These are phyloP conservation scores for Suillus tomentosus DNA, from an alignment of 768 basidiomycete species.

Conservation along the genomic window DNA sequence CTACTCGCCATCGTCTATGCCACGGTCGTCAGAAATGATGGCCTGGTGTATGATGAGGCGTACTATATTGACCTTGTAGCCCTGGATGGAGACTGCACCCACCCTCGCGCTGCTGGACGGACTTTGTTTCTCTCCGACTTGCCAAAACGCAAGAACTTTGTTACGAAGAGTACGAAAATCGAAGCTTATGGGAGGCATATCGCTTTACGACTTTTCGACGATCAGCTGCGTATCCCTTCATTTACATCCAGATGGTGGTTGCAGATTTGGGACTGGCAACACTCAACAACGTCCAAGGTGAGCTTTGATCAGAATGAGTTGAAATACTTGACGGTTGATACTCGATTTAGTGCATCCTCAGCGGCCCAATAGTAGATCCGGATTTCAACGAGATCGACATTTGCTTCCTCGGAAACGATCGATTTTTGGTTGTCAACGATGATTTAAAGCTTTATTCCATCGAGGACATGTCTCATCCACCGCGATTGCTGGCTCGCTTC, in stretches of 20 bases:
- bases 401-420: not conserved
- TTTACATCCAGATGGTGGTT: not conserved
- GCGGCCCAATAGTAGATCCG: not conserved
- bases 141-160: not conserved
- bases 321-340: not conserved
- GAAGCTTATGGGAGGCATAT: not conserved
- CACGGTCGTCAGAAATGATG: not conserved
- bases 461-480: not conserved
- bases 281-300: not conserved
- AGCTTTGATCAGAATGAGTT: not conserved
- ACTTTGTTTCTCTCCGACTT: not conserved
- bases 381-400: not conserved
- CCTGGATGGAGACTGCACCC: not conserved
- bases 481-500: not conserved
- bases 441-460: not conserved
- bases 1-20: not conserved
- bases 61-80: not conserved
- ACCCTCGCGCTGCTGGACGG: not conserved
- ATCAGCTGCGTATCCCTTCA: not conserved
- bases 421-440: not conserved
- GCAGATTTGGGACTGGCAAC: slow-evolving; percentile 3
- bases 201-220: not conserved
- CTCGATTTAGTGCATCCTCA: not conserved
- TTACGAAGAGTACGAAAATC: not conserved
- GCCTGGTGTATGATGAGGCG: not conserved